Conservation (phyloP, 306 rosid species). For the Morella rubra region DNA sequence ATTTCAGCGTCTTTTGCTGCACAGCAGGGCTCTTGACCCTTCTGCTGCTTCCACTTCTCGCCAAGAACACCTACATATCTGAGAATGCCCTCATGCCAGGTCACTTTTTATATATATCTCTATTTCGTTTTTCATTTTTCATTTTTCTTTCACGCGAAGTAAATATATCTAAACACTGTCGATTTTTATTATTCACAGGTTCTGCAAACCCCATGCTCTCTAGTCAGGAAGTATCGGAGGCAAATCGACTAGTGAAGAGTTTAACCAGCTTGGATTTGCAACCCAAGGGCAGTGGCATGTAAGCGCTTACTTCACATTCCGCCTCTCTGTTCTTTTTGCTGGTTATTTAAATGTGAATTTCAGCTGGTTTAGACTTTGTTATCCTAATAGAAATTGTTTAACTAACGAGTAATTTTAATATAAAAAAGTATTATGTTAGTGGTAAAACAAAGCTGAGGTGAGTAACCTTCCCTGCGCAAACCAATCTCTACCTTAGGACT, state of each 20-base stretch:
- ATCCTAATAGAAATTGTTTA: neutral
- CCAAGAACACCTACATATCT: constrained; percentile 89
- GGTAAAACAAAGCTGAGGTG: neutral
- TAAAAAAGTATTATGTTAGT: neutral
- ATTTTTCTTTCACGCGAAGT: neutral
- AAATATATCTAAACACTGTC: neutral
- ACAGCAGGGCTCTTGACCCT: constrained; percentile 72
- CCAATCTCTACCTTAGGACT: neutral
- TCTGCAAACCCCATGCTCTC: constrained; percentile 79
- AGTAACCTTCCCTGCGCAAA: neutral
- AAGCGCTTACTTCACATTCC: constrained; percentile 17
- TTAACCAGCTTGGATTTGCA: constrained; percentile 42
- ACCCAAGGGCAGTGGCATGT: constrained; percentile 42
- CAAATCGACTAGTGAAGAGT: constrained; percentile 60
- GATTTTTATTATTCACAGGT: constrained; percentile 35
- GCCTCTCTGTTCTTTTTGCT: neutral
- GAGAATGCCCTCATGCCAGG: constrained; percentile 99
- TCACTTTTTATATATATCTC: constrained; percentile 5
- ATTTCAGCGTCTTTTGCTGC: constrained; percentile 62
- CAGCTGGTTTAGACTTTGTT: neutral
- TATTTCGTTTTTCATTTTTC: neutral
- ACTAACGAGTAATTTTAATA: neutral
- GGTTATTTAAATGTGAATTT: neutral
- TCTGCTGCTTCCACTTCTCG: constrained; percentile 76
- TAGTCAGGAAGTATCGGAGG: constrained; percentile 57